phyloP scores from a whole-genome alignment of 163 green algal species.

The Chloromonas sp. region DNA sequence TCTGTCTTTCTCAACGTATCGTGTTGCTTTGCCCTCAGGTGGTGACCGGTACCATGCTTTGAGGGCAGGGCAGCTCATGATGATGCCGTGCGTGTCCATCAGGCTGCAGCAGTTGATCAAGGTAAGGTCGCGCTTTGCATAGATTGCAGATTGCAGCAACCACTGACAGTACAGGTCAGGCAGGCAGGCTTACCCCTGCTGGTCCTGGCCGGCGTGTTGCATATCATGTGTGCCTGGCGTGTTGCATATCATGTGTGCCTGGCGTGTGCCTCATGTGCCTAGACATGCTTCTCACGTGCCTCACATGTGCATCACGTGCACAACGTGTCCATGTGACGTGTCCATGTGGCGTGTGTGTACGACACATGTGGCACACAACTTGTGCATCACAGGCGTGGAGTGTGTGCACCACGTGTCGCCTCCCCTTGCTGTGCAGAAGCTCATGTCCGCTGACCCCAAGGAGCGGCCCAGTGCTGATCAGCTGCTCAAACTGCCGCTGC shows the following conservation, averaged over 20 bases:
- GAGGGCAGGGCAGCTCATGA: conserved; percentile 24
- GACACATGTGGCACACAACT: too few species aligned
- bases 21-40: not conserved
- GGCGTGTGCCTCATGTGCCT: too few species aligned
- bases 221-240: not conserved
- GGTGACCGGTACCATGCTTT: conserved; percentile 27
- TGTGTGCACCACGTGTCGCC: too few species aligned
- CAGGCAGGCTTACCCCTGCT: not conserved
- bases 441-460: conserved; percentile 32
- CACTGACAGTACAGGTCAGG: not conserved
- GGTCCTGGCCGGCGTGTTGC: not conserved
- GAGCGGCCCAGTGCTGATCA: conserved; percentile 32
- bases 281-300: too few species aligned
- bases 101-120: conserved; percentile 35
- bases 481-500: conserved; percentile 13
- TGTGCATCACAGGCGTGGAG: too few species aligned
- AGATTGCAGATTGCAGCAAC: not conserved
- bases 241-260: not conserved
- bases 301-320: too few species aligned
- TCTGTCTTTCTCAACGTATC: not conserved
- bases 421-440: conserved; percentile 18
- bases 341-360: too few species aligned
- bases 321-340: too few species aligned
- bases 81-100: conserved; percentile 16
- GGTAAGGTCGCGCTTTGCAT: conserved; percentile 9